A percentile compares a stretch with the other conserved stretches of the same genome.
Evolutionary conservation across 306 rosid genomes (phyloP).

Genomic region (Oxytropis ochrocephala): DNA sequence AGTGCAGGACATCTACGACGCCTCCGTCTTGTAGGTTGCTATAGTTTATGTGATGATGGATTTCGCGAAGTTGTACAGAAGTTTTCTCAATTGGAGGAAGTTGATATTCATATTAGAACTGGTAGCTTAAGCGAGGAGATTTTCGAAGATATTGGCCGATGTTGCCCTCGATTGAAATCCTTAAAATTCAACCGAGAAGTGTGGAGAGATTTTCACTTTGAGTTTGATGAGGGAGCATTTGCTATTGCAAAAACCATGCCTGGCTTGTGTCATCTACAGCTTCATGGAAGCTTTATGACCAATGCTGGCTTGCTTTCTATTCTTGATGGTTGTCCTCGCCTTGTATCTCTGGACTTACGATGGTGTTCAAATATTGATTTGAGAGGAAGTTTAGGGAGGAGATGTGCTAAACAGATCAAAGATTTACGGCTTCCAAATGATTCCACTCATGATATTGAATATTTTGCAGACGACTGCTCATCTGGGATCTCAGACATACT

Average conservation of each 20-base stretch:
- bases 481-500: neutral
- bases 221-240: constrained; percentile 33
- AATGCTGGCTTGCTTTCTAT: constrained; percentile 48
- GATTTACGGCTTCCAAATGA: constrained; percentile 37
- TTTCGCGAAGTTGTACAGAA: constrained; percentile 31
- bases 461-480: neutral
- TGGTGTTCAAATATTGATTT: constrained; percentile 36
- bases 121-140: constrained; percentile 18
- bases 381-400: constrained; percentile 25
- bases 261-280: constrained; percentile 42
- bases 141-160: constrained; percentile 40
- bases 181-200: constrained; percentile 30
- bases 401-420: constrained; percentile 39
- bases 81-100: constrained; percentile 53
- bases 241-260: constrained; percentile 47
- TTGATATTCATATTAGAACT: constrained; percentile 38
- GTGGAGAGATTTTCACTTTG: neutral
- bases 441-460: constrained; percentile 2
- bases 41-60: constrained; percentile 32
- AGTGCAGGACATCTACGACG: constrained; percentile 39
- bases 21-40: constrained; percentile 34
- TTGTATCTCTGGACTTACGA: constrained; percentile 59
- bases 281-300: constrained; percentile 45
- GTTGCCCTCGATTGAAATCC: constrained; percentile 42
- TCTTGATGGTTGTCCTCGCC: constrained; percentile 54